These are phyloP conservation scores for Trichoderma parareesei DNA, from an alignment of 495 filamentous ascomycete species.

Conservation along the genomic window DNA sequence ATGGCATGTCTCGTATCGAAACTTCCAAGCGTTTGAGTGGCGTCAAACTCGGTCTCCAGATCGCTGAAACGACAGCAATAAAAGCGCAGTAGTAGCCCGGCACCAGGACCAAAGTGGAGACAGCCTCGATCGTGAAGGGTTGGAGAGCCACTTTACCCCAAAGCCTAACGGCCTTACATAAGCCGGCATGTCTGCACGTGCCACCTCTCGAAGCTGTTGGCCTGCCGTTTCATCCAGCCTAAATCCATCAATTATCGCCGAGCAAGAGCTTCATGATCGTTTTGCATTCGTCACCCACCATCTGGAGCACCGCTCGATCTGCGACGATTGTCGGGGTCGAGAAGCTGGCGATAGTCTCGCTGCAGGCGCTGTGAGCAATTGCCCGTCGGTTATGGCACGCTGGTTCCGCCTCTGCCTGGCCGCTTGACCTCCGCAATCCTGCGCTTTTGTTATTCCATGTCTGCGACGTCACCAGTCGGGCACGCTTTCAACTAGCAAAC, in stretches of 20 bases:
- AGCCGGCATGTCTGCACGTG: neutral
- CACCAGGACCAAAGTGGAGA: neutral
- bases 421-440: neutral
- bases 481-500: neutral
- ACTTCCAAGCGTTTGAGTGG: too few species aligned
- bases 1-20: too few species aligned
- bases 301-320: neutral
- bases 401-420: neutral
- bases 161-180: neutral
- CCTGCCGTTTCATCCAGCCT: neutral
- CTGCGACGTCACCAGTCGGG: conserved; percentile 8
- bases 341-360: neutral
- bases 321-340: neutral
- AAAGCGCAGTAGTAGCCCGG: neutral
- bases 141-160: neutral
- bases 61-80: too few species aligned
- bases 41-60: too few species aligned
- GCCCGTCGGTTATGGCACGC: neutral
- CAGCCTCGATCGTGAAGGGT: neutral
- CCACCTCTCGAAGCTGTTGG: neutral
- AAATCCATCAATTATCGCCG: neutral
- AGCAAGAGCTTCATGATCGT: neutral
- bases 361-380: neutral
- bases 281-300: neutral
- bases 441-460: neutral